Conservation (phyloP, 495 filamentous ascomycete genomes). For the Gamarada debralockiae region DNA sequence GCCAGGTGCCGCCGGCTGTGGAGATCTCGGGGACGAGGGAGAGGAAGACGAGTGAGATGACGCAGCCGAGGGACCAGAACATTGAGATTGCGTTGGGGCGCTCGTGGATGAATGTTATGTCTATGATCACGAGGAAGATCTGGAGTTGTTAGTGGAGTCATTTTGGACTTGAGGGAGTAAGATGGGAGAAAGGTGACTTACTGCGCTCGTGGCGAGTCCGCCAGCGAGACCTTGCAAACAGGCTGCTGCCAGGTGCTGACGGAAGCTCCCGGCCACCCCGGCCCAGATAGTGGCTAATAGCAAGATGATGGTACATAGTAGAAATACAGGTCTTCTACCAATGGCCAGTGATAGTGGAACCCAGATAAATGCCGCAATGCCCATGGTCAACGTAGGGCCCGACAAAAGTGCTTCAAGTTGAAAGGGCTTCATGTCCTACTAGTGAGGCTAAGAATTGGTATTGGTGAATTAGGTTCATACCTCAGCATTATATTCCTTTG, state of each 20-base stretch:
- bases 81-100: conserved; percentile 3
- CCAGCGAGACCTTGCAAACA: conserved; percentile 8
- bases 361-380: conserved; percentile 37
- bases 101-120: conserved; percentile 16
- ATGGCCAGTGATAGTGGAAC: conserved; percentile 38
- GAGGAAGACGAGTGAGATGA: not conserved
- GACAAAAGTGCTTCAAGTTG: not conserved
- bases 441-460: not conserved
- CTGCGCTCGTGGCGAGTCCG: conserved; percentile 6
- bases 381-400: conserved; percentile 30
- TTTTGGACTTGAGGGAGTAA: no score
- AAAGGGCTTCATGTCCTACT: conserved; percentile 9
- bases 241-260: conserved; percentile 3
- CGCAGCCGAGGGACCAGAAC: not conserved
- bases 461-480: conserved; percentile 2
- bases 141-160: not conserved
- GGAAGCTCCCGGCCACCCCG: not conserved
- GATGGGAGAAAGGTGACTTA: conserved; percentile 1
- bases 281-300: conserved; percentile 16
- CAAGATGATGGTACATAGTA: conserved; percentile 29
- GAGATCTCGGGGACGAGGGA: not conserved
- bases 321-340: conserved; percentile 35
- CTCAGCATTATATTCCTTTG: conserved; percentile 5
- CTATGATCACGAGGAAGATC: conserved; percentile 7
- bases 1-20: not conserved